phyloP scores from a whole-genome alignment of 2,329 filamentous ascomycete species.

The Lecanosticta acicola region DNA sequence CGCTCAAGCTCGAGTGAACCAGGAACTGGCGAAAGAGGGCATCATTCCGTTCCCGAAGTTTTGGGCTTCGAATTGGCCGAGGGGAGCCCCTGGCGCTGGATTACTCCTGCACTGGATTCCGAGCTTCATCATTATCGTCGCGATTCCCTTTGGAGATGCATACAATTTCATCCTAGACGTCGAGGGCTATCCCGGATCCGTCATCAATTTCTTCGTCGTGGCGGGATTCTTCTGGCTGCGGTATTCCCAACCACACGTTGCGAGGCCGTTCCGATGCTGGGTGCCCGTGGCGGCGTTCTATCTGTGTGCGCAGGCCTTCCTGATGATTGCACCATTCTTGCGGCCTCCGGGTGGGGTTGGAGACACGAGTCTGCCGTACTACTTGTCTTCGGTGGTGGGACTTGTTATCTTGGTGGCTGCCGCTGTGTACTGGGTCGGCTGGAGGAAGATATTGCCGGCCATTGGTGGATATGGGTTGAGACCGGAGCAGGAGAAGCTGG shows the following conservation, averaged over 20 bases:
- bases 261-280: slow-evolving; percentile 61
- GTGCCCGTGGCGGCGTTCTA: slow-evolving; percentile 50
- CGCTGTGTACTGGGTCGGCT: slow-evolving; percentile 6
- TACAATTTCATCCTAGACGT: slow-evolving; percentile 64
- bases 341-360: slow-evolving; percentile 38
- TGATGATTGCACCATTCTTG: slow-evolving; percentile 40
- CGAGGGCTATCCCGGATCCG: slow-evolving; percentile 60
- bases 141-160: slow-evolving; percentile 56
- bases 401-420: slow-evolving; percentile 30
- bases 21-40: slow-evolving; percentile 57
- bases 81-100: slow-evolving; percentile 54
- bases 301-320: slow-evolving; percentile 34
- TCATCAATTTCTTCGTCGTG: slow-evolving; percentile 54
- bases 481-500: slow-evolving; percentile 2
- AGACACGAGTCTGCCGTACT: slow-evolving; percentile 40
- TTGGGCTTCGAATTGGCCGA: slow-evolving; percentile 58
- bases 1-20: slow-evolving; percentile 51
- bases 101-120: slow-evolving; percentile 54
- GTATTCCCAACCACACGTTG: slow-evolving; percentile 52
- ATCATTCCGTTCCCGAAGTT: slow-evolving; percentile 55
- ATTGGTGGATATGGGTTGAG: slow-evolving; percentile 5
- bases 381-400: slow-evolving; percentile 41
- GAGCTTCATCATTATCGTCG: slow-evolving; percentile 56
- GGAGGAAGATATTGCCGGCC: slow-evolving; percentile 4
- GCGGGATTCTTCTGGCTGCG: slow-evolving; percentile 57